These are phyloP conservation scores for Pestalotiopsis fici DNA, from an alignment of 2,329 filamentous ascomycete species.

Conservation along the genomic window DNA sequence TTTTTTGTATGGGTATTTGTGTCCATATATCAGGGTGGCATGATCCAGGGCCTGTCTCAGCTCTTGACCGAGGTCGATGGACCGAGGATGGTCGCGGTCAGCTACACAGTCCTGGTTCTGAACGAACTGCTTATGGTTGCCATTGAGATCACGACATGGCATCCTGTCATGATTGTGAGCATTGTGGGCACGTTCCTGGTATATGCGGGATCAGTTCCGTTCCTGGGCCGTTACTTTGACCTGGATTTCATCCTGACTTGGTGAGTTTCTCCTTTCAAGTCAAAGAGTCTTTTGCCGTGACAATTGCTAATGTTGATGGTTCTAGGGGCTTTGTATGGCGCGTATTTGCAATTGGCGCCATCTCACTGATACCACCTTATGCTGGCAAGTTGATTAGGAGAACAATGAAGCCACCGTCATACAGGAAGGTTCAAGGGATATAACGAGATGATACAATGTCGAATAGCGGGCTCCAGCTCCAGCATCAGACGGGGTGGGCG, in stretches of 20 bases:
- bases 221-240: constrained; percentile 88
- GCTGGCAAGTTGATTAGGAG: constrained; percentile 81
- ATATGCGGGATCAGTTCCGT: constrained; percentile 83
- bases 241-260: constrained; percentile 73
- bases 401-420: constrained; percentile 88
- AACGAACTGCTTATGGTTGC: constrained; percentile 98
- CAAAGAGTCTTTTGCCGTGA: not conserved
- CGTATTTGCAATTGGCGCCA: constrained; percentile 74
- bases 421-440: constrained; percentile 84
- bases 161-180: constrained; percentile 83
- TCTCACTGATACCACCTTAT: constrained; percentile 85
- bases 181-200: constrained; percentile 80
- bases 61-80: constrained; percentile 79
- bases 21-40: constrained; percentile 89
- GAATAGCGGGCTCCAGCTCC: not conserved
- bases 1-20: constrained; percentile 98
- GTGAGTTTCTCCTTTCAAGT: constrained; percentile 41
- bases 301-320: constrained; percentile 15
- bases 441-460: constrained; percentile 32
- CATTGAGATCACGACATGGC: constrained; percentile 96
- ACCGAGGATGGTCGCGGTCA: constrained; percentile 80
- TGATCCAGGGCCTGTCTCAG: constrained; percentile 94
- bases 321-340: constrained; percentile 84
- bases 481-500: not conserved
- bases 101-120: constrained; percentile 86